Evolutionary conservation across 169 alveolate genomes (phyloP), one percentile per base, ranked within the genome.

Genomic region (Eimeria necatrix): DNA sequence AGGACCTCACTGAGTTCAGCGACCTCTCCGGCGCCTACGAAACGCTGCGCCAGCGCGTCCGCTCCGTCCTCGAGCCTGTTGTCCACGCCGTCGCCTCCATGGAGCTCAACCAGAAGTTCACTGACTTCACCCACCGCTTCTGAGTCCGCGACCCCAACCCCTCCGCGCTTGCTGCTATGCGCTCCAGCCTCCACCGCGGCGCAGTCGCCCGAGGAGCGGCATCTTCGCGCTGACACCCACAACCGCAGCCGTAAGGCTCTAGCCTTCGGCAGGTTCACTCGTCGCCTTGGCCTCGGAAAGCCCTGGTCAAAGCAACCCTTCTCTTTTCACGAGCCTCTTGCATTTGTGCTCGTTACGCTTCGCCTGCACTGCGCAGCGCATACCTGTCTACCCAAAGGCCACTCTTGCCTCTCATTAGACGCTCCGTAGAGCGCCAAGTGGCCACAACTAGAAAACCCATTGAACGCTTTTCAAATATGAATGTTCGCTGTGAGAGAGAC

Each of bases 61-160:
- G 78, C 18, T 59, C 76, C 4, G 91, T 83, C 26, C 48, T 53
- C 26, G 91, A 56, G 22, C 91, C 91, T 2, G 73, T 83, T 2
- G 91, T 59, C 14, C 91, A 83, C 49, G 91, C 91, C 48, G 91
- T 83, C 60, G 91, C 91, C 73, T 49, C 78, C 48, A 41, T 83
- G 56, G 78, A 83, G 49, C 91, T 83, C 4, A 26, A 16, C 24
- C 91, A 83, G 41, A 83, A 83, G 78, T 32, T 83, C 41, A 53
- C n/a, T 22, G 91, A 83, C 46, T 26, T 83, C 64, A 53, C 91
- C 24, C 91, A 59, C 59, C 76, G 91, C 76, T 41, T 83, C n/a
- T 56, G 46, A 83, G 26, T 32, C 76, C 24, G 4, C 46, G 3
- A 26, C 5, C 48, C 52, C 7, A 12, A 73, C 56, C 46, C 60